phyloP scores from a whole-genome alignment of 164 flowering plant genomes.

The Saururus chinensis region DNA sequence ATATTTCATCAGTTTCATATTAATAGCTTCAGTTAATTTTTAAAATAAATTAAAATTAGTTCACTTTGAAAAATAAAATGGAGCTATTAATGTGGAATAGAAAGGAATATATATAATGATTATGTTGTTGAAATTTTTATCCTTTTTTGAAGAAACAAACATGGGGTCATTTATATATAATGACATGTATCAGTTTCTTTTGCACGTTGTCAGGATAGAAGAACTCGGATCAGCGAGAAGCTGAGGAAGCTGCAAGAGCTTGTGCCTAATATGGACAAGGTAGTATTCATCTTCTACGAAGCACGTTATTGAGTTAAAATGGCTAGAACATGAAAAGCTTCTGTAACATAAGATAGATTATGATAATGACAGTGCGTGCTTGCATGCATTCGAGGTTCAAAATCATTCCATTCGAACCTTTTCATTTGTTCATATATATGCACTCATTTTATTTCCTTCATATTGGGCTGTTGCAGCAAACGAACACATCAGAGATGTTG shows the following conservation, averaged over 20 bases:
- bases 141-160: background rate
- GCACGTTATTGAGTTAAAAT: background rate
- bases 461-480: constrained; percentile 46
- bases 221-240: constrained; percentile 77
- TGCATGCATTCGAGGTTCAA: no score
- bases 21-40: no score
- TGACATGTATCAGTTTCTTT: background rate
- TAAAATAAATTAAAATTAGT: no score
- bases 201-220: constrained; percentile 44
- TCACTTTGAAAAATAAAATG: no score
- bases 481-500: constrained; percentile 88
- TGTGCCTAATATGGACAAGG: constrained; percentile 97
- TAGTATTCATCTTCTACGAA: constrained; percentile 9
- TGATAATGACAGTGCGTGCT: no score
- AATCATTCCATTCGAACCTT: background rate
- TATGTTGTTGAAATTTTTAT: background rate
- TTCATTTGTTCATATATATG: background rate
- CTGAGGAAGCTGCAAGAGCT: constrained; percentile 81
- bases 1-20: no score
- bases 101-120: no score
- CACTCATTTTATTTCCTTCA: background rate
- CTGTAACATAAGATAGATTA: background rate
- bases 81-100: no score
- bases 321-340: background rate
- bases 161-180: background rate